phyloP scores from a whole-genome alignment of 1,284 basidiomycete genomes.

The Rhodotorula sp. region DNA sequence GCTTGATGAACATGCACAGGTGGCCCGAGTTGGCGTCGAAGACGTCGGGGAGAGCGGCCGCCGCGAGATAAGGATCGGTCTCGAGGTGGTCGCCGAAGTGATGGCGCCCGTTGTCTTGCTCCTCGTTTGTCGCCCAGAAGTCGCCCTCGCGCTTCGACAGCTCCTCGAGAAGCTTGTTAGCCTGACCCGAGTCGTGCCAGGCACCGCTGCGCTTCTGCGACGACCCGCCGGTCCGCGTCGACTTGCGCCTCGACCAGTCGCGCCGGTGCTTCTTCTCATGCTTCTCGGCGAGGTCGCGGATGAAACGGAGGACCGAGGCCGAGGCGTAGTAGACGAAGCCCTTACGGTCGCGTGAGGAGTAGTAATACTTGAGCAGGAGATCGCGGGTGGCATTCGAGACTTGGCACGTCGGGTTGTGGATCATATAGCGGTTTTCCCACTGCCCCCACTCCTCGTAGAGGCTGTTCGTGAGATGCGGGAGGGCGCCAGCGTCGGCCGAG shows the following conservation, averaged over 20 bases:
- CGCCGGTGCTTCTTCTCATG: slow-evolving; percentile 46
- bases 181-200: slow-evolving; percentile 21
- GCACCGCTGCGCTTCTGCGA: slow-evolving; percentile 12
- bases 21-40: slow-evolving; percentile 61
- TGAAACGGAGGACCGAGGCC: slow-evolving; percentile 72
- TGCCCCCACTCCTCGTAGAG: slow-evolving; percentile 70
- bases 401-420: slow-evolving; percentile 81
- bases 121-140: slow-evolving; percentile 22
- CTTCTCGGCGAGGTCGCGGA: slow-evolving; percentile 66
- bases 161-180: slow-evolving; percentile 45
- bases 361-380: slow-evolving; percentile 87
- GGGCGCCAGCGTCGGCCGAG: slow-evolving; percentile 19
- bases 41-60: slow-evolving; percentile 49
- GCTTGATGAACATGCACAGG: slow-evolving; percentile 81
- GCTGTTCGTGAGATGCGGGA: slow-evolving; percentile 42
- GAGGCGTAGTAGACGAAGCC: slow-evolving; percentile 65
- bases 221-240: slow-evolving; percentile 20
- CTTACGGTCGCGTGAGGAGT: slow-evolving; percentile 68
- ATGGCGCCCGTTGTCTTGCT: slow-evolving; percentile 20
- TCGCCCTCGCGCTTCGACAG: slow-evolving; percentile 44
- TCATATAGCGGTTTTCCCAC: slow-evolving; percentile 87
- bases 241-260: slow-evolving; percentile 24
- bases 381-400: slow-evolving; percentile 75
- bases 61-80: slow-evolving; percentile 40
- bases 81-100: slow-evolving; percentile 34